Conservation (phyloP, 495 filamentous ascomycete species). For the Penicillium maclennaniae region DNA sequence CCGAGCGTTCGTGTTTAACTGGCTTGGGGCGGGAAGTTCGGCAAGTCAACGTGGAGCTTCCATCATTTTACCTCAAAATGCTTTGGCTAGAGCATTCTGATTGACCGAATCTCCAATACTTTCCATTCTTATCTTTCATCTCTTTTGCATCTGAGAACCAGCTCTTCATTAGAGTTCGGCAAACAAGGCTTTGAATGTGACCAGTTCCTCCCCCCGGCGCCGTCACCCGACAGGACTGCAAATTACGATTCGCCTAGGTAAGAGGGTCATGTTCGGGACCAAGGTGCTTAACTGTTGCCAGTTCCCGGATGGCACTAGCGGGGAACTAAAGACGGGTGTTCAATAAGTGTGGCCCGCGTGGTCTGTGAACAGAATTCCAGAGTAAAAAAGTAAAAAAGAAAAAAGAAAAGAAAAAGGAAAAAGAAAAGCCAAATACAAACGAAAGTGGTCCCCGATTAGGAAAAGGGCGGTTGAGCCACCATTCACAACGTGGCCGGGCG, state of each 20-base stretch:
- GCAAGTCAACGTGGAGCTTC: constrained; percentile 23
- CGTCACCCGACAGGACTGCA: background rate
- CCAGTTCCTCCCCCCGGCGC: constrained; percentile 14
- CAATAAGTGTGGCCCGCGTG: constrained; percentile 10
- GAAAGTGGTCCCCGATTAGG: constrained; percentile 13
- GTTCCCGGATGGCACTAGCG: constrained; percentile 13
- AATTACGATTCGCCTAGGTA: background rate
- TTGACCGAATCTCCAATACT: too few species aligned
- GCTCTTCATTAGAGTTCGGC: background rate
- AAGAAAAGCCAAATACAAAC: background rate
- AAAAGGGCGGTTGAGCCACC: constrained; percentile 29
- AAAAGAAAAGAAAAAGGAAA: constrained; percentile 6
- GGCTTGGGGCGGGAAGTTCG: constrained; percentile 25
- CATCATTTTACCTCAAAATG: background rate
- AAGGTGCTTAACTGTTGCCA: constrained; percentile 1
- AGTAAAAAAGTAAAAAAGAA: background rate
- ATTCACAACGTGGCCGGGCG: constrained; percentile 33
- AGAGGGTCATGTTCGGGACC: too few species aligned
- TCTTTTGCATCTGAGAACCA: background rate
- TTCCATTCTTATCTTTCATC: background rate
- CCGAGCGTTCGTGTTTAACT: constrained; percentile 13
- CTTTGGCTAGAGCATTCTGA: too few species aligned
- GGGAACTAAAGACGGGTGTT: constrained; percentile 6
- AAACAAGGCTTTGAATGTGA: constrained; percentile 18
- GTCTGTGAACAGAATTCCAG: constrained; percentile 13